Conservation (phyloP, 768 basidiomycete genomes). For the Cyathus striatus region DNA sequence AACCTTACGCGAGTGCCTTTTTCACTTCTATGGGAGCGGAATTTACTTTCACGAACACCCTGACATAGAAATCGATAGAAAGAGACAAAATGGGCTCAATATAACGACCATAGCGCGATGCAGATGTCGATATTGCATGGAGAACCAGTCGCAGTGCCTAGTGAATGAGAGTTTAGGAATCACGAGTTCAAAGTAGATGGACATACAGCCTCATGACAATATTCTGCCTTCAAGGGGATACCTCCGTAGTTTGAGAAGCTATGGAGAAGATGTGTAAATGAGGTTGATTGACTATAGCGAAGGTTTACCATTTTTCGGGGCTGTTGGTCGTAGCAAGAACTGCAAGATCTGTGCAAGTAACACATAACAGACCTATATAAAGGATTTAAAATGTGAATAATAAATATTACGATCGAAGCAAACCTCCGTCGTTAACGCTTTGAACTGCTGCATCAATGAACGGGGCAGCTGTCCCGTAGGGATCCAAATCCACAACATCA, state of each 20-base stretch:
- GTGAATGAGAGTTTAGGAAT: constrained; percentile 4
- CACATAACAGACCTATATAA: constrained; percentile 73
- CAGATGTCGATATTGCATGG: constrained; percentile 78
- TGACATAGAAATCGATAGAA: constrained; percentile 96
- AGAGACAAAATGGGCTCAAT: constrained; percentile 86
- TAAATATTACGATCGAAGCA: constrained; percentile 11
- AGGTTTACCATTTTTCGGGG: constrained; percentile 96
- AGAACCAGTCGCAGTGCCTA: constrained; percentile 92
- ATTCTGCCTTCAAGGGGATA: constrained; percentile 85
- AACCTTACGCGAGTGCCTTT: constrained; percentile 63
- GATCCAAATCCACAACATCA: constrained; percentile 96
- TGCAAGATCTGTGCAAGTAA: constrained; percentile 95
- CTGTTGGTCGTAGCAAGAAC: constrained; percentile 93
- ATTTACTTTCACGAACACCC: constrained; percentile 80
- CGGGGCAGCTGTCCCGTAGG: constrained; percentile 95
- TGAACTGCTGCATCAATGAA: constrained; percentile 96
- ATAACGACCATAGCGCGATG: constrained; percentile 87
- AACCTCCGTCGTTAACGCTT: constrained; percentile 82
- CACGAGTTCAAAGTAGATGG: background rate
- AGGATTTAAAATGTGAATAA: constrained; percentile 2
- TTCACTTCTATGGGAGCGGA: constrained; percentile 82
- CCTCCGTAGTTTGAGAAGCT: constrained; percentile 97
- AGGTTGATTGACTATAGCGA: too few species aligned
- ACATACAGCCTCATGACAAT: constrained; percentile 86
- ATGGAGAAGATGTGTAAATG: constrained; percentile 1